Conservation (phyloP, 228 moss, liverwort and hornwort genomes). For the Sphagnum magellanicum region DNA sequence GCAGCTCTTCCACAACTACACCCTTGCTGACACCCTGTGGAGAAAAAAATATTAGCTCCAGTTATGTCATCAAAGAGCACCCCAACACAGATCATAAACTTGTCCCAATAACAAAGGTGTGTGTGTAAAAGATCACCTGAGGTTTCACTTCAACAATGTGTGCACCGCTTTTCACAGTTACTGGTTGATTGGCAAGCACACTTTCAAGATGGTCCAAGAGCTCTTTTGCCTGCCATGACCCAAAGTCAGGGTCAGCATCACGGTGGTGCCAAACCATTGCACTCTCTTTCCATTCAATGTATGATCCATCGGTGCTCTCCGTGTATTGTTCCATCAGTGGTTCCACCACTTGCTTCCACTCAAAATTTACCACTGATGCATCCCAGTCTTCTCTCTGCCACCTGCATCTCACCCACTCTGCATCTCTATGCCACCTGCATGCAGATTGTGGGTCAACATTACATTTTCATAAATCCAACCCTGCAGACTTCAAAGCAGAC, state of each 20-base stretch:
- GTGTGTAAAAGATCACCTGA: slow-evolving; percentile 37
- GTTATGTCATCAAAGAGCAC: background rate
- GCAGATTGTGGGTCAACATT: background rate
- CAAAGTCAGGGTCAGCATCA: slow-evolving; percentile 91
- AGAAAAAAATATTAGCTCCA: slow-evolving; percentile 7
- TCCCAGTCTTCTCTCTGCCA: slow-evolving; percentile 34
- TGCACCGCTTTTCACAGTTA: slow-evolving; percentile 87
- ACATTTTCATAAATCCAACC: too few species aligned
- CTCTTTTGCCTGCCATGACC: slow-evolving; percentile 97
- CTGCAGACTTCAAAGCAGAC: too few species aligned
- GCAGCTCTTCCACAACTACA: slow-evolving; percentile 71
- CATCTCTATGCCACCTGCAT: slow-evolving; percentile 55
- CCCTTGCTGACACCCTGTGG: slow-evolving; percentile 92
- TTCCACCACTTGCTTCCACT: slow-evolving; percentile 79
- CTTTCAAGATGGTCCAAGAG: slow-evolving; percentile 89
- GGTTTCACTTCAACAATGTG: slow-evolving; percentile 97
- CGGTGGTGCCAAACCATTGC: slow-evolving; percentile 93
- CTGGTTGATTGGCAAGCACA: slow-evolving; percentile 84
- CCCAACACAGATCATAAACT: background rate
- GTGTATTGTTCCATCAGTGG: slow-evolving; percentile 85
- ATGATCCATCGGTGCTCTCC: slow-evolving; percentile 87
- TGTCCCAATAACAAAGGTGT: background rate
- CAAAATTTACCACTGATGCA: slow-evolving; percentile 60
- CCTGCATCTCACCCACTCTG: slow-evolving; percentile 72
- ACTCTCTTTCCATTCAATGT: slow-evolving; percentile 86